Evolutionary conservation across 352 stramenopile species (phyloP).

Genomic region (Pythium plurisporium): DNA sequence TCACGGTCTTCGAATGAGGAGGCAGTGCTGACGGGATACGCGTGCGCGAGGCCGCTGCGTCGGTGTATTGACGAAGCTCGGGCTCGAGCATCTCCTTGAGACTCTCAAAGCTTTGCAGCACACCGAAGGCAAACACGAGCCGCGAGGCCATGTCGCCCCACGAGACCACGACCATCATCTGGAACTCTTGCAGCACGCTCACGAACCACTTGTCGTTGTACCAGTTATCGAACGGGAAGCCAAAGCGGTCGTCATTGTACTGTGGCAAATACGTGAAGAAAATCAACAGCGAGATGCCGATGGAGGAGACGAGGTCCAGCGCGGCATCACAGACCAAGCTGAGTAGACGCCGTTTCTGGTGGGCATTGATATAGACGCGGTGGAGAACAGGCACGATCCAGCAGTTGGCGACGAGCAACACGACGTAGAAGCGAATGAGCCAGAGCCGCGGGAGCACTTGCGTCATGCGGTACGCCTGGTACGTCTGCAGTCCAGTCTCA

Average conservation of each 20-base stretch:
- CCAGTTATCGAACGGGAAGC: background rate
- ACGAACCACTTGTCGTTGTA: constrained; percentile 9
- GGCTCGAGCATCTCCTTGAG: constrained; percentile 4
- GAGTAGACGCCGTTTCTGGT: background rate
- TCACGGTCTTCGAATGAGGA: no score
- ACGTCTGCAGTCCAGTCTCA: constrained; percentile 9
- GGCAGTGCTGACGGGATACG: background rate
- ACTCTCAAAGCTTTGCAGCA: background rate
- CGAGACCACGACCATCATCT: constrained; percentile 8
- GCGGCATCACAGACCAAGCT: background rate
- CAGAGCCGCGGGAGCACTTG: background rate
- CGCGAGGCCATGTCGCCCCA: constrained; percentile 4
- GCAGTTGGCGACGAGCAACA: background rate
- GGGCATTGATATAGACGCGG: background rate
- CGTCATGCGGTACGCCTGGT: constrained; percentile 8
- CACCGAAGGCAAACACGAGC: constrained; percentile 3
- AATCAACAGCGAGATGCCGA: constrained; percentile 9
- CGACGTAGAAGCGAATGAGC: background rate
- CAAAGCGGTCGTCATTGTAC: constrained; percentile 5
- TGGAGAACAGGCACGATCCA: background rate
- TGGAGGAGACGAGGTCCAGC: constrained; percentile 2
- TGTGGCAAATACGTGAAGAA: constrained; percentile 1
- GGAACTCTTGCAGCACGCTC: constrained; percentile 7
- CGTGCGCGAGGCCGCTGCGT: background rate
- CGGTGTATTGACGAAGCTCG: background rate